Evolutionary conservation across 129 eudicot species (phyloP), one percentile per base, ranked within the genome.

Genomic region (Calendula officinalis): DNA sequence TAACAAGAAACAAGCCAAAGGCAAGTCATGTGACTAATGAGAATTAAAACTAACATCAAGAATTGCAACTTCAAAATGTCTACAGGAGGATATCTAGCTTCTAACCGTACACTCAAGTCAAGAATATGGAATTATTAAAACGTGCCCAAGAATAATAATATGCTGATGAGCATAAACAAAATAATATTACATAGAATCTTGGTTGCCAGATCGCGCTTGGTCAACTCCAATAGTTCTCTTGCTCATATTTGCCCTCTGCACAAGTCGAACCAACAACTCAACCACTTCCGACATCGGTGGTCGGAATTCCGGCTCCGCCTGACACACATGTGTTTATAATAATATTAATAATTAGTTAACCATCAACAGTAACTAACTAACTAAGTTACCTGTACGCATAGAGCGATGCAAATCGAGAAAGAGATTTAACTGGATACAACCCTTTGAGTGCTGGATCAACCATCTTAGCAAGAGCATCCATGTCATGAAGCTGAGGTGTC

Each of bases 391-490:
- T 87, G 95, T 17, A 87, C 77, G 45, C 95, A 87, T 2, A 78
- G 80, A 60, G 88, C 84, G 32, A 84, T 38, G 97, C 97, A 66
- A 90, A 82, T 55, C 77, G 78, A n/a, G 97, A 90, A 37, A 90
- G 77, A 43, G 91, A 81, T 72, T 90, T 90, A 33, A 85, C 80
- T 34, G 95, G 88, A 74, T 90, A 90, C 14, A 77, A 60, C 49
- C 97, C 95, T 16, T 78, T 67, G 10, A 90, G 66, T 6, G 95
- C 75, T 33, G 95, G 97, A 79, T 90, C 97, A 14, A 81, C 95
- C 95, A 90, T 86, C 48, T 66, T 79, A 3, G 71, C 82, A 69
- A 90, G 80, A 30, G 95, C 95, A 75, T 86, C 95, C 44, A 81
- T 83, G 72, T 90, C 97, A 67, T 90, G 97, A 48, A 90, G 97